Conservation (phyloP, 257 asterid genomes). For the Primulina eburnea region DNA sequence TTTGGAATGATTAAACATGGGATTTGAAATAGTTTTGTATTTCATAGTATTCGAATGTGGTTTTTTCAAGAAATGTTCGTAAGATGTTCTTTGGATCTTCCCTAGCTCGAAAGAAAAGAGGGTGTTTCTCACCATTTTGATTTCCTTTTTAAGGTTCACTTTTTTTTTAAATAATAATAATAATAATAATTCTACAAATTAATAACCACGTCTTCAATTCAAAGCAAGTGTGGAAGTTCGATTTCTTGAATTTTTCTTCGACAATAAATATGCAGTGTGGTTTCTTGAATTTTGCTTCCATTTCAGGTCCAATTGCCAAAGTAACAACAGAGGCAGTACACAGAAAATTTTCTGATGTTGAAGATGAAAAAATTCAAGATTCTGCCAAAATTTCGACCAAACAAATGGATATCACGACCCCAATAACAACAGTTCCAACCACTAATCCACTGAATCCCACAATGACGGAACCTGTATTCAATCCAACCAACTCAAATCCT, state of each 20-base stretch:
- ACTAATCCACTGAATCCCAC: slow-evolving; percentile 40
- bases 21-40: too few relatives aligned
- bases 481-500: slow-evolving; percentile 42
- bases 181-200: too few relatives aligned
- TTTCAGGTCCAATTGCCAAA: slow-evolving; percentile 28
- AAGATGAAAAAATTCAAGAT: slow-evolving; percentile 8
- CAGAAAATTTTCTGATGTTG: neutral
- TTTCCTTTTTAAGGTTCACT: too few relatives aligned
- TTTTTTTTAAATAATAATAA: too few relatives aligned
- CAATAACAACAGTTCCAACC: slow-evolving; percentile 63
- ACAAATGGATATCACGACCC: slow-evolving; percentile 59
- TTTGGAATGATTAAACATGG: neutral
- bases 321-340: slow-evolving; percentile 17
- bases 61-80: too few relatives aligned
- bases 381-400: slow-evolving; percentile 30
- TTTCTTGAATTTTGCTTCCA: slow-evolving; percentile 5
- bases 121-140: too few relatives aligned
- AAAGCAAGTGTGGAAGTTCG: neutral
- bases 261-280: too few relatives aligned
- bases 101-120: too few relatives aligned
- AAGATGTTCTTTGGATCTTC: neutral
- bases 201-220: too few relatives aligned
- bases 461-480: slow-evolving; percentile 36
- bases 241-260: neutral
- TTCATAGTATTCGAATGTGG: too few relatives aligned